A percentile compares a stretch with the other conserved stretches of the same genome.
Evolutionary conservation across 495 filamentous ascomycete genomes (phyloP).

Genomic region (Talaromyces stipitatus): DNA sequence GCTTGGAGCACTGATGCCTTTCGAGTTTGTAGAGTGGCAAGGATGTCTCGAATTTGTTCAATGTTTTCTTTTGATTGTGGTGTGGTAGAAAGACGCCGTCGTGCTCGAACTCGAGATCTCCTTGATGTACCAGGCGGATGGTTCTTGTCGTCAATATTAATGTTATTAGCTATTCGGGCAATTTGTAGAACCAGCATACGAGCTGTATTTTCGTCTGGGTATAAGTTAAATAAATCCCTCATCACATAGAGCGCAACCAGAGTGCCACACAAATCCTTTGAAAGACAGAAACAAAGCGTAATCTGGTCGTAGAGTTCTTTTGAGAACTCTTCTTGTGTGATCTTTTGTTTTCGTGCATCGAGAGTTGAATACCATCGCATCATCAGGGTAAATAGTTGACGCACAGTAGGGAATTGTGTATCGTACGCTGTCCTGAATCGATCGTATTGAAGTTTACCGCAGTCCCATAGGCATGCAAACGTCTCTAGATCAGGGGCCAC

Average conservation of each 20-base stretch:
- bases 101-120: conserved; percentile 19
- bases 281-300: conserved; percentile 46
- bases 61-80: conserved; percentile 40
- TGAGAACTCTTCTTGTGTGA: conserved; percentile 30
- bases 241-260: conserved; percentile 54
- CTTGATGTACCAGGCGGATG: background rate
- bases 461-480: conserved; percentile 60
- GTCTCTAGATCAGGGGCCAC: conserved; percentile 60
- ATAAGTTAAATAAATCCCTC: conserved; percentile 44
- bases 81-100: conserved; percentile 34
- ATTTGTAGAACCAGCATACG: conserved; percentile 46
- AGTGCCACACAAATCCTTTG: conserved; percentile 48
- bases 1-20: conserved; percentile 26
- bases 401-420: conserved; percentile 34
- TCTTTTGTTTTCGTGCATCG: conserved; percentile 16
- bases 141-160: conserved; percentile 9
- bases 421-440: conserved; percentile 27
- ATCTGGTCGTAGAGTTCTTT: conserved; percentile 50
- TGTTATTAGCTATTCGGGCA: conserved; percentile 34
- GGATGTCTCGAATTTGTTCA: conserved; percentile 25
- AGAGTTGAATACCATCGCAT: conserved; percentile 40
- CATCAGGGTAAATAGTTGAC: conserved; percentile 57
- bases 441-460: conserved; percentile 46
- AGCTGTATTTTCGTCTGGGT: conserved; percentile 41
- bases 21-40: conserved; percentile 30